These are phyloP conservation scores for Grammothele lineata DNA, from an alignment of 768 basidiomycete genomes.

Conservation along the genomic window DNA sequence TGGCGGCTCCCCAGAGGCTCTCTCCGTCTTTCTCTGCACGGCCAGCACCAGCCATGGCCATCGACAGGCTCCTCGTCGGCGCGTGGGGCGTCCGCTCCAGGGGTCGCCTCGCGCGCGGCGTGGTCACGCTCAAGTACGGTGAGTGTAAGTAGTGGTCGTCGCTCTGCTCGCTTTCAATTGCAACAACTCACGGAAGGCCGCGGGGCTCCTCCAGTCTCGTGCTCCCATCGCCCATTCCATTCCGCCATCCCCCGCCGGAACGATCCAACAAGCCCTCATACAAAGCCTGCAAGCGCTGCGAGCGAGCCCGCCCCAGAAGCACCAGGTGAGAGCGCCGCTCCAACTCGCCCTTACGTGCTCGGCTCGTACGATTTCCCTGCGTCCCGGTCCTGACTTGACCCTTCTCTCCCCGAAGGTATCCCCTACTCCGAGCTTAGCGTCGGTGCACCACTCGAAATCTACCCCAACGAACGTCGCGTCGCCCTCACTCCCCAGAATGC, in stretches of 20 bases:
- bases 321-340: conserved; percentile 7
- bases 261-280: conserved; percentile 2
- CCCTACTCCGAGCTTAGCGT: conserved; percentile 73
- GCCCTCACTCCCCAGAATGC: conserved; percentile 80
- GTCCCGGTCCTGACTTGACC: conserved; percentile 2
- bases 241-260: conserved; percentile 5
- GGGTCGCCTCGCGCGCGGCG: not conserved
- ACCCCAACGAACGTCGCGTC: conserved; percentile 75
- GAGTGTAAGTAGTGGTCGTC: too few species aligned
- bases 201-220: conserved; percentile 3
- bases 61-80: conserved; percentile 14
- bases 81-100: conserved; percentile 9
- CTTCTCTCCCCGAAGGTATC: conserved; percentile 30
- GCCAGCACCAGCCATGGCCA: conserved; percentile 10
- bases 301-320: not conserved
- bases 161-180: too few species aligned
- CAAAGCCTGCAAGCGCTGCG: conserved; percentile 2
- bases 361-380: not conserved
- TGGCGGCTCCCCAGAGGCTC: not conserved
- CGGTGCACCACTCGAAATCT: conserved; percentile 75
- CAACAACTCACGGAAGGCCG: too few species aligned
- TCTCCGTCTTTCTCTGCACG: conserved; percentile 1
- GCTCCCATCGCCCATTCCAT: conserved; percentile 14
- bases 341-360: too few species aligned
- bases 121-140: too few species aligned